Base-by-base conservation (phyloP, 2,329 filamentous ascomycete species). In the Dactylonectria estremocensis region DNA sequence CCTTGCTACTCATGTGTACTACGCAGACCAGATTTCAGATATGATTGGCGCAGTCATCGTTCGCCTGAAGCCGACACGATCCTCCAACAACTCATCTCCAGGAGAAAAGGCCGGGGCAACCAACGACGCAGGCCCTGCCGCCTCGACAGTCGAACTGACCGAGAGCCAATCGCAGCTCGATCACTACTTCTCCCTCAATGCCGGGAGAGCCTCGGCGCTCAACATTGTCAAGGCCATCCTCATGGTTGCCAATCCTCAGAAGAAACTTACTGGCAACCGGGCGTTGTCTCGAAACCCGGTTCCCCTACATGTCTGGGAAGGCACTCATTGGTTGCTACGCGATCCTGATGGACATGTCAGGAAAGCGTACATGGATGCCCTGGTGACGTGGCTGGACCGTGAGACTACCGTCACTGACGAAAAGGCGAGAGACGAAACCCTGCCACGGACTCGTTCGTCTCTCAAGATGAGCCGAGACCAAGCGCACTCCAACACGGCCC, bases 1-100 rank as follows among this genome's bases (percentile, higher is more conserved):
- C 78, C 85, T 99, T 31, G 95, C 95, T 2, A 97, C 94, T 1
- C 96, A 99, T 77, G 91, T 98, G 35, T 99, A 99, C 83, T 99
- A 99, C 79, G 93, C 93, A 2, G 95, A 98, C 74, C 96, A 99
- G 80, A 94, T 98, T 62, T 91, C 93, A 1, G 96, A 99, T 80
- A 98, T 98, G 94, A 90, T 98, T 58, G 88, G 91, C 20, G 90
- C 94, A 1, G 91, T 98, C 50, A 83, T 98, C 16, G 83, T 89
- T 33, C 91, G 94, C 20, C 86, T 98, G 33, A 96, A 93, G 80
- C 93, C 95, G 3, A 80, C 83, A 2, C 82, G 81, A 43, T 80
- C 83, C 2, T 74, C 79, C 70, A 79, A 79, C 9, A 84, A 79
- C 61, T 82, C 85, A 0, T 81, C 85, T 0, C 80, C 84, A 0